phyloP scores from a whole-genome alignment of 164 flowering plant genomes.

The Chimonanthus praecox region DNA sequence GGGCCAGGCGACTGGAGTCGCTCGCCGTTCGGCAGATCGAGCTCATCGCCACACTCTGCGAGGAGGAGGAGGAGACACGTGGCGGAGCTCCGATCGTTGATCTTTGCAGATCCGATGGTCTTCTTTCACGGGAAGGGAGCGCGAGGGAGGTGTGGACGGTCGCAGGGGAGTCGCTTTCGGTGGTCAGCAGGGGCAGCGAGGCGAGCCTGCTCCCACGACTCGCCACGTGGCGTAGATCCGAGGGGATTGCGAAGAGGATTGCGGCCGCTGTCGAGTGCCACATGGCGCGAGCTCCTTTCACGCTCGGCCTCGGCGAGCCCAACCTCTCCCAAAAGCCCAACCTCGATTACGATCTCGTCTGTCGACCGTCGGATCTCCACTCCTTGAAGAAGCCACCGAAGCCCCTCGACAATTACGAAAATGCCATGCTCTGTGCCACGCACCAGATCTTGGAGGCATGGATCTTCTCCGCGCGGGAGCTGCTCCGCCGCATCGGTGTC shows the following conservation, averaged over 20 bases:
- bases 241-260: slow-evolving; percentile 53
- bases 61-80: slow-evolving; percentile 39
- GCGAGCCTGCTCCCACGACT: slow-evolving; percentile 77
- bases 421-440: slow-evolving; percentile 46
- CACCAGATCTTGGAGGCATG: slow-evolving; percentile 79
- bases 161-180: slow-evolving; percentile 31
- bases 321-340: slow-evolving; percentile 68
- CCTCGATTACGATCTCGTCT: slow-evolving; percentile 72
- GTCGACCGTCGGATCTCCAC: slow-evolving; percentile 65
- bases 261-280: slow-evolving; percentile 63
- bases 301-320: slow-evolving; percentile 86
- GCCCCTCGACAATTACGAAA: slow-evolving; percentile 46
- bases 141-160: slow-evolving; percentile 73
- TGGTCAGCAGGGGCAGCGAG: slow-evolving; percentile 63
- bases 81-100: slow-evolving; percentile 58
- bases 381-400: slow-evolving; percentile 36
- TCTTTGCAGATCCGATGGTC: slow-evolving; percentile 41
- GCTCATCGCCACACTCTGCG: slow-evolving; percentile 56
- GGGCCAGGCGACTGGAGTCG: slow-evolving; percentile 66
- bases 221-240: slow-evolving; percentile 69
- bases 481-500: slow-evolving; percentile 35
- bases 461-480: slow-evolving; percentile 35
- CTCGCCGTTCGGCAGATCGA: slow-evolving; percentile 53
- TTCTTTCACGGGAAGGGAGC: slow-evolving; percentile 49
- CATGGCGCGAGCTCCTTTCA: slow-evolving; percentile 65